Conservation (phyloP, 495 filamentous ascomycete genomes). For the Trichoderma reesei region DNA sequence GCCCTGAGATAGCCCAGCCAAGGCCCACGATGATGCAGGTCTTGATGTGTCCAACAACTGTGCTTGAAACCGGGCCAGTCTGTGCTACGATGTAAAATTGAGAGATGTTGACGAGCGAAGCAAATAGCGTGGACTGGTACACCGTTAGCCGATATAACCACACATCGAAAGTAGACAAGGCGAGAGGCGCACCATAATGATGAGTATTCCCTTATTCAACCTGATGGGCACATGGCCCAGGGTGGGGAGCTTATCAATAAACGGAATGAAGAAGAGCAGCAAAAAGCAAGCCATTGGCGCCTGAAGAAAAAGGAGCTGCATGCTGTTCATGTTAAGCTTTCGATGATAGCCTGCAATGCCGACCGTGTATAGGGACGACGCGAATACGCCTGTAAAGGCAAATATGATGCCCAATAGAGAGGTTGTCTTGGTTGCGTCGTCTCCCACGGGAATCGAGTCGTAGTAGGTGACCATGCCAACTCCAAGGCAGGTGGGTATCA, state of each 20-base stretch:
- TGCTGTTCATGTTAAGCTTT: constrained; percentile 55
- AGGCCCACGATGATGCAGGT: constrained; percentile 50
- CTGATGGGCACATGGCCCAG: not conserved
- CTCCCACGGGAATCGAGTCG: constrained; percentile 47
- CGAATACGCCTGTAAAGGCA: constrained; percentile 52
- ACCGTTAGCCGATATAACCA: constrained; percentile 11
- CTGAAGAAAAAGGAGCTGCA: constrained; percentile 67
- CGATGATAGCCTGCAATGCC: constrained; percentile 60
- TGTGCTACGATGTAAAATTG: constrained; percentile 68
- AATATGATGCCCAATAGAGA: constrained; percentile 50
- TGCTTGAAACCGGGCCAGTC: constrained; percentile 59
- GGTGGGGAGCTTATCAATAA: constrained; percentile 51
- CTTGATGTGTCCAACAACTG: constrained; percentile 60
- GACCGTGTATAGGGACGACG: constrained; percentile 59
- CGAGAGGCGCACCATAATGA: not conserved
- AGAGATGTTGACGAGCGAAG: constrained; percentile 60
- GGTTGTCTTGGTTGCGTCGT: constrained; percentile 40
- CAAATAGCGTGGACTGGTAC: constrained; percentile 47
- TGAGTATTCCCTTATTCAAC: not conserved
- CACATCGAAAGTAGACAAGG: constrained; percentile 2
- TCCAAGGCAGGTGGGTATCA: constrained; percentile 56
- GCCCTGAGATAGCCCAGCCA: constrained; percentile 44
- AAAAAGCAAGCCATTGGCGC: constrained; percentile 54
- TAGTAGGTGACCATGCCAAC: constrained; percentile 65
- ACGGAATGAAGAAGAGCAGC: constrained; percentile 56